Evolutionary conservation across 805 yeast species (phyloP), one percentile per base, ranked within the genome.

Genomic region (Wickerhamiella slavikovae): DNA sequence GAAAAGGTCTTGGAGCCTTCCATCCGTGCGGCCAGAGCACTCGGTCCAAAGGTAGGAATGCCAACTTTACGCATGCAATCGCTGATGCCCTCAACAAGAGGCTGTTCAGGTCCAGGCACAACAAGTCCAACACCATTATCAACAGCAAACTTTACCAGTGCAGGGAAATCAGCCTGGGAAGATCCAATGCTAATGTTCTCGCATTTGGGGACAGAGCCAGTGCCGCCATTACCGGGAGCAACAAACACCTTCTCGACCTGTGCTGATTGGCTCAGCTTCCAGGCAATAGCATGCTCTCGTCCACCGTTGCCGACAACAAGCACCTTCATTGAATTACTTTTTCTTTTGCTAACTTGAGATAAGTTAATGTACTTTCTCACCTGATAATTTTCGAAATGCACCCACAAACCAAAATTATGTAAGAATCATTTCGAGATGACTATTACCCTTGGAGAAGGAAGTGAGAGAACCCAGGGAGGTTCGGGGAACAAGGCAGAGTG

Each of bases 101-200:
- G 96, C 56, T 82, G 93, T 55, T 89, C 99, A n/a, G 99, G 99
- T 20, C 99, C 99, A 22, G 98, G 96, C 25, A 89, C 62, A 4
- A 80, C 96, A 33, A 89, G 59, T 29, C 60, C 64, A 31, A 89
- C 64, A 4, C 64, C 43, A 32, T 83, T 58, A 17, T 66, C 66
- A 11, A 60, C 48, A 4, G 95, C 93, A 52, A 83, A 83, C 17
- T 69, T 57, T 33, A 70, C 78, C 36, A 89, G 62, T 19, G 57
- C 54, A 1, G 62, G 62, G 43, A 89, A 89, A 40, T 82, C 74
- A n/a, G 54, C 55, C 35, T 70, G 66, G 16, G 68, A 51, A 5
- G 76, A 63, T 22, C 70, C 69, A 48, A 79, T 68, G 34, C 74
- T 62, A 27, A 89, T 69, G 46, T 78, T 77, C 35, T 62, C 58